Percentiles rank a stretch among this genome's conserved stretches.
phyloP scores from a whole-genome alignment of 768 basidiomycete species.

The Auricularia sp. region DNA sequence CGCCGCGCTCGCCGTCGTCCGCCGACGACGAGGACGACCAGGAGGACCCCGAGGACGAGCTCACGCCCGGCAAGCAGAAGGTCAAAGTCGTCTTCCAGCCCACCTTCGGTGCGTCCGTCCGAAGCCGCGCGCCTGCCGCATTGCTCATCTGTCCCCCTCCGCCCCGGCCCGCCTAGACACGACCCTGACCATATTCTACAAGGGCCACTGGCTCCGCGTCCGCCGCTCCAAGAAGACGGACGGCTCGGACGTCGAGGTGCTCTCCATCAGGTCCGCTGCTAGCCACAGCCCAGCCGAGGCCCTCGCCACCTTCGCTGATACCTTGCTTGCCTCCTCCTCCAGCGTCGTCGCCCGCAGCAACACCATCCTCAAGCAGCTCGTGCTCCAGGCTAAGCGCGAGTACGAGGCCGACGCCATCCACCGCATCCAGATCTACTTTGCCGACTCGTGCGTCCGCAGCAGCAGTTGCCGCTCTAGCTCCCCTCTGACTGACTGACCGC shows the following conservation, averaged over 20 bases:
- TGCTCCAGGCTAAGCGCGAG: slow-evolving; percentile 80
- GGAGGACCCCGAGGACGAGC: slow-evolving; percentile 26
- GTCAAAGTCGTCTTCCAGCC: slow-evolving; percentile 84
- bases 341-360: slow-evolving; percentile 80
- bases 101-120: slow-evolving; percentile 33
- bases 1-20: slow-evolving; percentile 3
- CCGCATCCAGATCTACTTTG: slow-evolving; percentile 82
- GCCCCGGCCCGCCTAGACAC: slow-evolving; percentile 36
- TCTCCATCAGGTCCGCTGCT: slow-evolving; percentile 43
- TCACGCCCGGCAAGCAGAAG: slow-evolving; percentile 49
- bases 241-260: slow-evolving; percentile 56
- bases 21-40: slow-evolving; percentile 27
- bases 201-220: slow-evolving; percentile 75
- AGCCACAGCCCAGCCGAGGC: no score
- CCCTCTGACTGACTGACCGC: background rate
- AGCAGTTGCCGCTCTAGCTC: background rate
- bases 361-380: slow-evolving; percentile 77
- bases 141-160: background rate
- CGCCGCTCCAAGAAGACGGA: slow-evolving; percentile 59
- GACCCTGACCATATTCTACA: slow-evolving; percentile 81
- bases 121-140: background rate
- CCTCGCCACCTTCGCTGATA: no score
- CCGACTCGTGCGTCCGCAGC: slow-evolving; percentile 41
- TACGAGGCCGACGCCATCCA: slow-evolving; percentile 83
- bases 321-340: background rate